These are phyloP conservation scores for Rubroboletus pulcherrimus DNA, from an alignment of 768 basidiomycete genomes.

Conservation along the genomic window DNA sequence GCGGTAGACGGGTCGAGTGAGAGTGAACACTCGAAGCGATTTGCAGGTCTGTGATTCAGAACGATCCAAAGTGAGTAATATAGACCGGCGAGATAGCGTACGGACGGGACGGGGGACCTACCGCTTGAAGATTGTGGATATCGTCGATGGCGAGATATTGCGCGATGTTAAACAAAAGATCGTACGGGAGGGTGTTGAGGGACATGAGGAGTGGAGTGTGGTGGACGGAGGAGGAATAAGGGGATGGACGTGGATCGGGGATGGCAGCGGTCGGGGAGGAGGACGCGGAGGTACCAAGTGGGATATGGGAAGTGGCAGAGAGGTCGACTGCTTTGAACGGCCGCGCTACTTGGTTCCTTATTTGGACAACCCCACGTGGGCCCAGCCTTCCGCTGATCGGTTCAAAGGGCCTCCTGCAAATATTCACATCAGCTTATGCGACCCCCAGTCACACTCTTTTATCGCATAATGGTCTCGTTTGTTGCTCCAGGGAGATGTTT, in stretches of 20 bases:
- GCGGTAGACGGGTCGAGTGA: constrained; percentile 65
- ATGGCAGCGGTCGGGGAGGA: background rate
- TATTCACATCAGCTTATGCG: too few relatives aligned
- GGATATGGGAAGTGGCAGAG: constrained; percentile 11
- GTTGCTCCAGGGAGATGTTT: too few relatives aligned
- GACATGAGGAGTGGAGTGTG: constrained; percentile 19
- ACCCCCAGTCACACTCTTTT: background rate
- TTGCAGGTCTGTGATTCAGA: constrained; percentile 50
- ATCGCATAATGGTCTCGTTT: too few relatives aligned
- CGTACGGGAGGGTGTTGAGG: constrained; percentile 56
- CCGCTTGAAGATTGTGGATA: constrained; percentile 57
- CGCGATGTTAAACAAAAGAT: constrained; percentile 66
- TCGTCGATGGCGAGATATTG: constrained; percentile 58
- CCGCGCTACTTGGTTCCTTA: constrained; percentile 5
- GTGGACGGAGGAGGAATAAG: background rate
- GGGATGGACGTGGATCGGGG: constrained; percentile 6
- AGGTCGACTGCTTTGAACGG: constrained; percentile 4
- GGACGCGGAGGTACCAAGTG: constrained; percentile 11
- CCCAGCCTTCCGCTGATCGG: background rate
- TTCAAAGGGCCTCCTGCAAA: background rate
- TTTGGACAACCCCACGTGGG: constrained; percentile 11
- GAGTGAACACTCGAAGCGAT: constrained; percentile 55
- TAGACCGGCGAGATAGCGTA: background rate
- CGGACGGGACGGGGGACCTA: constrained; percentile 34
- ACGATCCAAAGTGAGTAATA: background rate